A percentile compares a stretch with the other conserved stretches of the same genome.
These are phyloP conservation scores for Jaltomata sinuosa DNA, from an alignment of 257 asterid species.

Conservation along the genomic window DNA sequence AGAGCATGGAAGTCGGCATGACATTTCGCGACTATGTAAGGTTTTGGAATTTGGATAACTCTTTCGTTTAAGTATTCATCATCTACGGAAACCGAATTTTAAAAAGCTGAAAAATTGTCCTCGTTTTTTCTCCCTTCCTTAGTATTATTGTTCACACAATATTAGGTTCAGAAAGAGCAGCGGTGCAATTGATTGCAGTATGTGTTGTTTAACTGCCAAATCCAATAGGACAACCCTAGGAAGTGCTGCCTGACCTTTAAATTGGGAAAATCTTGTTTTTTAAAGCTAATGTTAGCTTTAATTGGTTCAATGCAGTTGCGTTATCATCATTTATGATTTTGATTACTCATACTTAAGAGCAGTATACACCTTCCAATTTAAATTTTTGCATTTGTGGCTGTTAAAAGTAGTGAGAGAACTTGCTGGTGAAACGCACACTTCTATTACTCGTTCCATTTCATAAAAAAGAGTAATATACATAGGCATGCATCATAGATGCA, in stretches of 20 bases:
- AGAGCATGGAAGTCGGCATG: conserved; percentile 98
- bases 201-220: neutral
- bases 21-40: conserved; percentile 88
- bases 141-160: neutral
- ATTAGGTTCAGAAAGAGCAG: neutral
- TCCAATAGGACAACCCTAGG: neutral
- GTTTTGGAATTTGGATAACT: neutral
- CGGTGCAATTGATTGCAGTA: neutral
- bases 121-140: neutral
- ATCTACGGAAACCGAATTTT: neutral
- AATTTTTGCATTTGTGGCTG: neutral
- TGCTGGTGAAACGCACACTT: neutral
- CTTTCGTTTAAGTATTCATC: neutral
- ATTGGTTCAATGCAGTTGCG: neutral
- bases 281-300: neutral
- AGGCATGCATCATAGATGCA: neutral
- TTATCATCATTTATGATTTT: neutral
- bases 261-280: neutral
- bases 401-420: neutral
- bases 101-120: neutral
- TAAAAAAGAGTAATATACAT: neutral
- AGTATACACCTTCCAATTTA: neutral
- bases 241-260: neutral
- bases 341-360: neutral
- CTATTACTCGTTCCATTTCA: neutral